Evolutionary conservation across 2,329 filamentous ascomycete species (phyloP), one percentile per base, ranked within the genome.

Genomic region (Ilyonectria sp.): DNA sequence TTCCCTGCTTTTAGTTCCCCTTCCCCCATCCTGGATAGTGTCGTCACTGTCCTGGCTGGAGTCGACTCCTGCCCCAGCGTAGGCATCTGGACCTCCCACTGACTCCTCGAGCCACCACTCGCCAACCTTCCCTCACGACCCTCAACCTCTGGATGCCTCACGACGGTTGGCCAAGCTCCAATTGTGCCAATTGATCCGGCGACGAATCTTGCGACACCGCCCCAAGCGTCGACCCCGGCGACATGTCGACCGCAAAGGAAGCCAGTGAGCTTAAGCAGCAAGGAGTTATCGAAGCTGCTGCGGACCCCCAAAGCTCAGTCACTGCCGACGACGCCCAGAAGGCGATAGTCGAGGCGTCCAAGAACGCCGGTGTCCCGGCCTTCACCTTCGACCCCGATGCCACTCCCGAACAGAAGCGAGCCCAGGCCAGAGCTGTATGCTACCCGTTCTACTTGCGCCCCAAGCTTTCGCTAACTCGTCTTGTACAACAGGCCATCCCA

Each of bases 351-450:
- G 86, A 93, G 60, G 91, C 97, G 80, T 94, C 93, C 73, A 90
- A 87, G 76, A 92, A 92, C 75, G 93, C 92, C 13, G 96, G 96
- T 47, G 89, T 92, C 26, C 84, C 91, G 33, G 95, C 94, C 70
- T 96, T 93, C 79, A 89, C 91, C 69, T 99, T 98, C 83, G 89
- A 99, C 78, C 94, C 96, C 1, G 84, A 97, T 84, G 95, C 94
- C 47, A 91, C 87, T 49, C 87, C 92, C 1, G 93, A 94, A 79
- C 87, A 97, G 81, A 99, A 99, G 85, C 91, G 89, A 68, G 92
- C 92, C 35, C 93, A 95, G 79, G 91, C 92, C 23, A 86, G 88
- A 86, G 89, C 91, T 78, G 94, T 97, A 86, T 76, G 92, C 54
- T 15, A 33, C 58, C 62, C 58, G 47, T 35, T 21, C 10, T 15